Percentiles rank a stretch among this genome's conserved stretches.
Evolutionary conservation across 1,284 basidiomycete species (phyloP).

Genomic region (Takashimella tepidaria): DNA sequence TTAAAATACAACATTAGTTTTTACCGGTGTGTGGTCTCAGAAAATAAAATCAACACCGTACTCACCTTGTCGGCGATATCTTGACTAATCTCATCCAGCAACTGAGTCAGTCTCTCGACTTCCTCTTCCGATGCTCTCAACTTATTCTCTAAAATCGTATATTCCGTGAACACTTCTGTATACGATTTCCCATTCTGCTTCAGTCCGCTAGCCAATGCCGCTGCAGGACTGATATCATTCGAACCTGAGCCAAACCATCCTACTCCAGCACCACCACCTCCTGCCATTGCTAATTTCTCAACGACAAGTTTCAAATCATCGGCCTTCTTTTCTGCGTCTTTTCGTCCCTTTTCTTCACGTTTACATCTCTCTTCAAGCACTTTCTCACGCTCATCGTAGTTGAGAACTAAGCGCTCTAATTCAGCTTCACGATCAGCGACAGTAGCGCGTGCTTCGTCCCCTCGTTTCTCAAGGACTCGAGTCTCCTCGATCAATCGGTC

Average conservation of each 20-base stretch:
- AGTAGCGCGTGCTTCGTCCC: constrained; percentile 35
- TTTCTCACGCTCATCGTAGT: constrained; percentile 45
- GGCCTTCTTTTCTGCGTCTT: constrained; percentile 47
- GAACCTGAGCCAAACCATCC: background rate
- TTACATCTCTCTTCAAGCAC: constrained; percentile 46
- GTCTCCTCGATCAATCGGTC: constrained; percentile 39
- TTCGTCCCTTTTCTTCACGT: constrained; percentile 44
- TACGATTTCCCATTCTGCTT: constrained; percentile 57
- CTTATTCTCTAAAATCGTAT: constrained; percentile 77
- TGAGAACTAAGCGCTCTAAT: constrained; percentile 36
- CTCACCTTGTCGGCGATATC: constrained; percentile 84
- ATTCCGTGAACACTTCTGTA: constrained; percentile 66
- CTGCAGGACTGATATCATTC: constrained; percentile 63
- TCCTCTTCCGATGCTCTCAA: constrained; percentile 70
- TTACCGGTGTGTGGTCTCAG: no score
- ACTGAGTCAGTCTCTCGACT: constrained; percentile 72
- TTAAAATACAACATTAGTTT: no score
- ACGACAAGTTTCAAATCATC: constrained; percentile 46
- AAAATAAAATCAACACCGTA: background rate
- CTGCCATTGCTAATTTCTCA: constrained; percentile 40
- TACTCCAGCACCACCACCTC: constrained; percentile 18
- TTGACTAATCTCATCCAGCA: constrained; percentile 50
- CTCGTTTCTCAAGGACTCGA: constrained; percentile 34
- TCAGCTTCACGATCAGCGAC: constrained; percentile 45
- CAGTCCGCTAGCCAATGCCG: constrained; percentile 71